Evolutionary conservation across 179 eudicot genomes (phyloP), one percentile per base, ranked within the genome.

Genomic region (Silene noctiflora): DNA sequence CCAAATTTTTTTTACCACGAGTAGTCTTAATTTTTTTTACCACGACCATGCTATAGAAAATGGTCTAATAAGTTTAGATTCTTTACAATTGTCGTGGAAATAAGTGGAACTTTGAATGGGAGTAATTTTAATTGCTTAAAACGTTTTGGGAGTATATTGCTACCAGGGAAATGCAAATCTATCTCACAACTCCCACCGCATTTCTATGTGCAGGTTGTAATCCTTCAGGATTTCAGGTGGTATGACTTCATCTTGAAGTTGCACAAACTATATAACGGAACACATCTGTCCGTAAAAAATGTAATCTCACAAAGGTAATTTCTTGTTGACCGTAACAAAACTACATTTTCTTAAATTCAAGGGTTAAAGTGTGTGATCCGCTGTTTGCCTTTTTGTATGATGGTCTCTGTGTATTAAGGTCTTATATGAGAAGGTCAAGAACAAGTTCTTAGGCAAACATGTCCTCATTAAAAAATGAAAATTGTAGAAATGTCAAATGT

Each of bases 161-260:
- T 39, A 44, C 51, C 51, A 44, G 51, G 51, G 3, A 42, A 3
- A 13, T 21, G n/a, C 33, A 20, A 46, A 24, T 22, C 10, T 25
- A 1, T 39, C 14, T 60, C 73, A 64, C 63, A 27, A 58, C 44
- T 59, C 53, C 3, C 19, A 58, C 70, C n/a, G 19, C 44, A 20
- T 66, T 21, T 71, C 19, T 64, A 7, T 67, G 64, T 77, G 76
- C 93, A 95, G 99, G 92, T 89, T 74, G 97, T 93, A 80, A 79
- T 81, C 76, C 97, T 95, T 80, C 97, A 91, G 86, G 95, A 89
- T 82, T 95, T 95, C 90, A 93, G 85, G 81, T 95, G 99, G 99
- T 93, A 92, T 27, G 97, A 95, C 82, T 95, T 95, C 80, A 71
- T 95, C 77, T 77, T 92, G 80, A 88, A 93, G 72, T 76, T 95